Percentiles rank a stretch among this genome's conserved stretches.
Evolutionary conservation across 495 filamentous ascomycete species (phyloP).

Genomic region (Aspergillus saccharolyticus): DNA sequence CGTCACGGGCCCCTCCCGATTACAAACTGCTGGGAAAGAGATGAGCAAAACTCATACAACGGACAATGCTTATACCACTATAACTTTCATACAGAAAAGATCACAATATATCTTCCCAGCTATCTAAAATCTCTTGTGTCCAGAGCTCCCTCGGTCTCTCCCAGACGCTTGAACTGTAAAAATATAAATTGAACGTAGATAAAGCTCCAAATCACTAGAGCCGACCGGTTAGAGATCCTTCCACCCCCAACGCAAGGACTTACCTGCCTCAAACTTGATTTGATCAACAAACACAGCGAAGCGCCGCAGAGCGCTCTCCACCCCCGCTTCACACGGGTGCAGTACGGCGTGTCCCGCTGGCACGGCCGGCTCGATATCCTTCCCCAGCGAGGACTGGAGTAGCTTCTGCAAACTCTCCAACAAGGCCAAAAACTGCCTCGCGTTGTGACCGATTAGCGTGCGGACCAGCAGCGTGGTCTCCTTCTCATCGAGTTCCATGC

Average conservation of each 20-base stretch:
- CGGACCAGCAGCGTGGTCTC: slow-evolving; percentile 26
- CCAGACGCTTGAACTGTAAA: no score
- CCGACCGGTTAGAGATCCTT: not conserved
- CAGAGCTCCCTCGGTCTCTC: not conserved
- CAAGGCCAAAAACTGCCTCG: not conserved
- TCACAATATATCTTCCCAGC: no score
- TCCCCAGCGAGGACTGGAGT: slow-evolving; percentile 13
- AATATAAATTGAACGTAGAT: no score
- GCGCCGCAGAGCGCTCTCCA: slow-evolving; percentile 23
- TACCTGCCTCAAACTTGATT: slow-evolving; percentile 18
- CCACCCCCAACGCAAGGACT: not conserved
- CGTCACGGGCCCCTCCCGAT: no score
- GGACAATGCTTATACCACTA: no score
- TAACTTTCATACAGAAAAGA: no score
- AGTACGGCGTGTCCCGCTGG: slow-evolving; percentile 13
- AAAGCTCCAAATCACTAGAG: not conserved
- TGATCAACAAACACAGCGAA: slow-evolving; percentile 26
- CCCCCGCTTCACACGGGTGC: slow-evolving; percentile 21
- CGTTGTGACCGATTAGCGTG: slow-evolving; percentile 15
- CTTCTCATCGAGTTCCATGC: slow-evolving; percentile 30
- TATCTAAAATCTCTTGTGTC: no score
- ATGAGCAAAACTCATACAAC: no score
- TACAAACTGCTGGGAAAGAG: no score
- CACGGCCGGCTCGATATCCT: slow-evolving; percentile 13
- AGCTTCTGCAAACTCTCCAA: slow-evolving; percentile 22